Evolutionary conservation across 1,284 basidiomycete genomes (phyloP).

Genomic region (Malassezia dermatis): DNA sequence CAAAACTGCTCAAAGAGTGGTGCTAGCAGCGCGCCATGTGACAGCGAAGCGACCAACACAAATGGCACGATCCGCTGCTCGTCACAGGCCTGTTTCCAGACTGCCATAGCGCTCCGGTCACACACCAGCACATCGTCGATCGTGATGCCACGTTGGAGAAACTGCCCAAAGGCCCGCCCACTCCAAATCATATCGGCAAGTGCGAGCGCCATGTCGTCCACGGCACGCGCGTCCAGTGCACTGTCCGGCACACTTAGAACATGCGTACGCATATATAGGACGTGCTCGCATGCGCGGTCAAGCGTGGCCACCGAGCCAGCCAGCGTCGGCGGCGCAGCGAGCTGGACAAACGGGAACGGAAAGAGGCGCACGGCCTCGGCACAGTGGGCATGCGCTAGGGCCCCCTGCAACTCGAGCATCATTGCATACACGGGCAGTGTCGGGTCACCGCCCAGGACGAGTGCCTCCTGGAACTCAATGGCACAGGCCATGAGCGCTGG

Average conservation of each 20-base stretch:
- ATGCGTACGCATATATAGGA: conserved; percentile 1
- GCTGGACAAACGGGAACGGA: conserved; percentile 12
- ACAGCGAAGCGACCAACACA: conserved; percentile 12
- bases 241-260: not conserved
- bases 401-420: conserved; percentile 1
- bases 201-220: conserved; percentile 11
- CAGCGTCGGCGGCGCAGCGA: conserved; percentile 4
- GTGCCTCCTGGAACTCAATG: conserved; percentile 12
- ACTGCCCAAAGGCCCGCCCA: conserved; percentile 12
- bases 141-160: conserved; percentile 9
- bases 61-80: conserved; percentile 13
- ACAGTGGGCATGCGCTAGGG: not conserved
- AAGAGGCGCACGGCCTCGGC: not conserved
- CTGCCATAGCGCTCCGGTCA: conserved; percentile 2
- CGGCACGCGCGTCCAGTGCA: not conserved
- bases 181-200: conserved; percentile 17
- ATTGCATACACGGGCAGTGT: conserved; percentile 8
- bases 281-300: conserved; percentile 3
- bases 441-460: conserved; percentile 12
- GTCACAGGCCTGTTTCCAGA: conserved; percentile 11
- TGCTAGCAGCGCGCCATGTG: conserved; percentile 15
- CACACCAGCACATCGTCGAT: conserved; percentile 7
- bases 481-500: not conserved
- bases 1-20: conserved; percentile 14
- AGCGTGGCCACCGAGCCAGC: conserved; percentile 11